Conservation (phyloP, 2,329 filamentous ascomycete species). For the Onygenales sp. region DNA sequence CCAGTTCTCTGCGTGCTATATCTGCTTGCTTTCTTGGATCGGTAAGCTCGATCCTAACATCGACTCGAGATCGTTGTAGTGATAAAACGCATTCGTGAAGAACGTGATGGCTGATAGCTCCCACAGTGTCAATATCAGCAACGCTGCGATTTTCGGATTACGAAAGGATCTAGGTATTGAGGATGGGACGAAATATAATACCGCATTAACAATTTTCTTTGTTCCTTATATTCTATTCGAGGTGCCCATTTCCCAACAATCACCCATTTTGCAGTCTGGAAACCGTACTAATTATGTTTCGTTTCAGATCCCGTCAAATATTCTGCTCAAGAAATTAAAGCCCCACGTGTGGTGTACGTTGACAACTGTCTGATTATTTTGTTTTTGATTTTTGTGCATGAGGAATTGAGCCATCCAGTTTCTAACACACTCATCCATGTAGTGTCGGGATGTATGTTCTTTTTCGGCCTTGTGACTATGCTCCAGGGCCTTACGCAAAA, state of each 20-base stretch:
- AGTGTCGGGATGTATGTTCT: conserved; percentile 72
- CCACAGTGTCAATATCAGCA: conserved; percentile 66
- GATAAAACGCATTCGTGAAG: not conserved
- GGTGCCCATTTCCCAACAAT: conserved; percentile 3
- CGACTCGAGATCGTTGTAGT: not conserved
- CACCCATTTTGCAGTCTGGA: not conserved
- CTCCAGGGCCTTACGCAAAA: conserved; percentile 69
- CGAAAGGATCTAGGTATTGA: conserved; percentile 51
- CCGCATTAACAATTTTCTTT: conserved; percentile 71
- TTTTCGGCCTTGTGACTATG: conserved; percentile 66
- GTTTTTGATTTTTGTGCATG: not conserved
- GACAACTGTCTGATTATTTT: not conserved
- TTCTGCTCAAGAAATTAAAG: conserved; percentile 58
- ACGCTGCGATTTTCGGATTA: conserved; percentile 61
- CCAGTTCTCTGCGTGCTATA: conserved; percentile 67
- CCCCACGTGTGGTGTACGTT: conserved; percentile 56
- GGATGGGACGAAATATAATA: conserved; percentile 55
- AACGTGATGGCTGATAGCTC: conserved; percentile 6
- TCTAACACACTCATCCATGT: not conserved
- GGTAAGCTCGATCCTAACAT: conserved; percentile 21
- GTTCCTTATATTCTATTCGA: conserved; percentile 59
- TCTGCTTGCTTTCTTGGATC: conserved; percentile 56
- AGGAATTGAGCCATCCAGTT: conserved; percentile 1
- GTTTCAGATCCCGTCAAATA: conserved; percentile 60
- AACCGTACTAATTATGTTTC: not conserved